Base-by-base conservation (phyloP, 495 filamentous ascomycete genomes). In the Penicillium argentinense region DNA sequence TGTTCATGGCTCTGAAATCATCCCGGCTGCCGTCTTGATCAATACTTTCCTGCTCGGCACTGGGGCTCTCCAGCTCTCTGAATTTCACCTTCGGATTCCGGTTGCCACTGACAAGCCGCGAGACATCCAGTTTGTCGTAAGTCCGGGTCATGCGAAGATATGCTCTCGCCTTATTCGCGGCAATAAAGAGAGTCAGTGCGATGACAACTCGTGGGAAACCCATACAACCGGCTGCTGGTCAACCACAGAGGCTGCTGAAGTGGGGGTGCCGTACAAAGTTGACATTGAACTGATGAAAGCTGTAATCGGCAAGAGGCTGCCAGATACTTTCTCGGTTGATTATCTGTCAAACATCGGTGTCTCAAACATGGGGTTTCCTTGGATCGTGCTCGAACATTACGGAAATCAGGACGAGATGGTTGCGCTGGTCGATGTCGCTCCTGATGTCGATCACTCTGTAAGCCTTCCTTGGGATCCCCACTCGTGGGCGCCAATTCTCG, bases 401-500 rank as follows among this genome's bases (percentile, higher is more conserved):
- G 71, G 64, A 3, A 68, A 63, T 28, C 12, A 37, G 9, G 56
- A 62, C 12, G 71, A 75, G 49, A 73, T 76, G 71, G 38, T 76
- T n/a, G 73, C 63, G 4, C 42, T 48, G 8, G 69, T 75, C 6
- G 67, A 76, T 46, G 43, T 54, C 8, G 39, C 25, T 17, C 66
- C 60, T 2, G 34, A 28, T 9, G 11, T 25, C 3, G 19, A 18
- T n/a, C n/a, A n/a, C n/a, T n/a, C n/a, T n/a, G n/a, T n/a, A 18
- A 6, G 9, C 4, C 13, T 62, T 7, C 52, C 63, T 8, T 72
- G 71, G 68, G 58, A 68, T 39, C 3, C 43, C 0, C 18, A 34
- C 2, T 76, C 73, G 11, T 75, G 72, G 72, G 73, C 73, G 8
- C 59, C 71, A 0, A 59, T 74, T 9, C 45, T 75, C 21, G 71